phyloP scores from a whole-genome alignment of 225 moss, liverwort and hornwort genomes.

The Ulota crispa region DNA sequence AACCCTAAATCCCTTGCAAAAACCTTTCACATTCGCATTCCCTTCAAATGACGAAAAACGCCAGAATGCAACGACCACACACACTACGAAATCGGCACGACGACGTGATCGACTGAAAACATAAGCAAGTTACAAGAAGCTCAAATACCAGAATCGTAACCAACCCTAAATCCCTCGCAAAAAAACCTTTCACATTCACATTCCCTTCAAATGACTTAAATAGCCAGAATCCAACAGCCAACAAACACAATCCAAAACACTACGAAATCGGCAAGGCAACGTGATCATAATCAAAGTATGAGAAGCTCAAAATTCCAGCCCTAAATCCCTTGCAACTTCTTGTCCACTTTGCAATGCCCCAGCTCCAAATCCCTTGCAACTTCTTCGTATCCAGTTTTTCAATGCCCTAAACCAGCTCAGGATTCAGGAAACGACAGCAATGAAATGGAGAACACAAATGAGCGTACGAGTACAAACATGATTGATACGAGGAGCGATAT shows the following conservation, averaged over 20 bases:
- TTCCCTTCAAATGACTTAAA: no score
- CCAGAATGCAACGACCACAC: not conserved
- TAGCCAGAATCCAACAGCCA: not conserved
- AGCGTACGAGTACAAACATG: not conserved
- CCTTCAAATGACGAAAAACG: no score
- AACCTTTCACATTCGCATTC: not conserved
- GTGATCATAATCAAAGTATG: not conserved
- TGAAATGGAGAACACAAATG: not conserved
- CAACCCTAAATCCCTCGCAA: not conserved
- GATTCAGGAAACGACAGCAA: not conserved
- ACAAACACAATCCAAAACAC: not conserved
- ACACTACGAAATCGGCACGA: not conserved
- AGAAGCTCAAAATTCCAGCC: not conserved
- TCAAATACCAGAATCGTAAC: no score
- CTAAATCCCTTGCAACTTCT: not conserved
- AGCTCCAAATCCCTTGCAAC: not conserved
- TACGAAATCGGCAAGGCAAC: not conserved
- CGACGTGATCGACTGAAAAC: not conserved
- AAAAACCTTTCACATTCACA: not conserved
- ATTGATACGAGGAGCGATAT: not conserved
- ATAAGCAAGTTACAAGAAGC: not conserved
- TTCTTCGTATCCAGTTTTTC: not conserved
- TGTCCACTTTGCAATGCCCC: not conserved
- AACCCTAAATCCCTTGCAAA: not conserved
- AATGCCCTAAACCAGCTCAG: not conserved